phyloP scores from a whole-genome alignment of 2,329 filamentous ascomycete genomes.

The Fusarium coffeatum region DNA sequence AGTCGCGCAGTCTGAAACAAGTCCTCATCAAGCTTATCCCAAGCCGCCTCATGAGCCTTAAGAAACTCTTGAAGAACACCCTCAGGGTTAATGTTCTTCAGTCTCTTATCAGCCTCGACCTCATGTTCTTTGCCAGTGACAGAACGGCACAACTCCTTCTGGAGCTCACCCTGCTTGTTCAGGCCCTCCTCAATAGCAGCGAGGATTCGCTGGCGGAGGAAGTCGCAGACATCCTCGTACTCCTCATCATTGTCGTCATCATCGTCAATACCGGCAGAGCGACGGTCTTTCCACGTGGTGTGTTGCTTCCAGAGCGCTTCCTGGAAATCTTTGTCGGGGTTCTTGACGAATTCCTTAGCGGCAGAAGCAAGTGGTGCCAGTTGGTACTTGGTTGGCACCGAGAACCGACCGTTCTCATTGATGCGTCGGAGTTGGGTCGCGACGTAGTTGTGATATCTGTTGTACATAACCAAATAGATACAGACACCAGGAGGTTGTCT shows the following conservation, averaged over 20 bases:
- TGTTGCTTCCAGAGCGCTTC: background rate
- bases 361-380: background rate
- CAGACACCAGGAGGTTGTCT: slow-evolving; percentile 75
- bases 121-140: background rate
- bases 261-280: background rate
- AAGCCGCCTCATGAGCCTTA: background rate
- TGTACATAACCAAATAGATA: slow-evolving; percentile 77
- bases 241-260: background rate
- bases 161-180: background rate
- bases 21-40: background rate
- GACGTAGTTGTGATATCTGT: slow-evolving; percentile 83
- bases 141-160: background rate
- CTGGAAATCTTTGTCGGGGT: background rate
- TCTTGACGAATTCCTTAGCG: background rate
- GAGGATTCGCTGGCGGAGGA: background rate
- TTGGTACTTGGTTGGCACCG: slow-evolving; percentile 31
- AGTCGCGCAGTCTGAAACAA: background rate
- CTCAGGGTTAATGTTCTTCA: background rate
- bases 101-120: background rate
- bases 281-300: background rate
- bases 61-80: background rate
- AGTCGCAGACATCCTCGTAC: background rate
- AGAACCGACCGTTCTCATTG: slow-evolving; percentile 57
- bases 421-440: slow-evolving; percentile 72
- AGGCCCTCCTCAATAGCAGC: background rate